These are phyloP conservation scores for Jaenimonas drosophilae DNA, from an alignment of 208 protist species.

Conservation along the genomic window DNA sequence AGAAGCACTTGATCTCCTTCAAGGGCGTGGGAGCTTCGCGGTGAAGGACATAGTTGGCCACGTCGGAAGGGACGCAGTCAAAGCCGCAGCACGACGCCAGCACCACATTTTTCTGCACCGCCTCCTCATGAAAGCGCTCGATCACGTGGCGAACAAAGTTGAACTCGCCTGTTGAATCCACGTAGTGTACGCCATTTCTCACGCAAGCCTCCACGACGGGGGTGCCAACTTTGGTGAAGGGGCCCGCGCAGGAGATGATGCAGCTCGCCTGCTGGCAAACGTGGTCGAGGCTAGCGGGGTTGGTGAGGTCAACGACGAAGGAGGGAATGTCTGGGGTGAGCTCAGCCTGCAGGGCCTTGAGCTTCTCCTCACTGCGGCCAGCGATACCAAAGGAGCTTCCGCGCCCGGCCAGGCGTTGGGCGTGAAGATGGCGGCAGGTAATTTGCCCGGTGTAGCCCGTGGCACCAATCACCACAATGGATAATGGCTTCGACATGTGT, in stretches of 20 bases:
- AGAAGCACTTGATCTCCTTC: constrained; percentile 33
- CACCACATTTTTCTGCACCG: constrained; percentile 35
- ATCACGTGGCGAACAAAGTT: constrained; percentile 62
- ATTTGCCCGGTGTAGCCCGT: constrained; percentile 82
- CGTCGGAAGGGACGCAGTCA: constrained; percentile 78
- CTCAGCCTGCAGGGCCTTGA: constrained; percentile 35
- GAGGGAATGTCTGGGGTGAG: constrained; percentile 28
- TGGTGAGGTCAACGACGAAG: constrained; percentile 30
- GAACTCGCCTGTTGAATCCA: constrained; percentile 89
- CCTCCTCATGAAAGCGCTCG: constrained; percentile 55
- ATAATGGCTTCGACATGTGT: constrained; percentile 15
- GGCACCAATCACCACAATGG: constrained; percentile 74
- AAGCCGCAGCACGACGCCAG: constrained; percentile 83
- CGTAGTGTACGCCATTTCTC: constrained; percentile 67
- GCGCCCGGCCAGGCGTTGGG: constrained; percentile 6
- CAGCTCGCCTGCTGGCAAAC: constrained; percentile 31
- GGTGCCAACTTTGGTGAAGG: constrained; percentile 75
- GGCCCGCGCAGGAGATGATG: constrained; percentile 69
- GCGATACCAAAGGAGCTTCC: constrained; percentile 68
- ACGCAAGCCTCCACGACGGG: constrained; percentile 84
- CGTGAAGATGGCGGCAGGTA: constrained; percentile 55
- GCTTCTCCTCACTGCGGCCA: constrained; percentile 54
- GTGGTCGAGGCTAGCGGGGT: constrained; percentile 42
- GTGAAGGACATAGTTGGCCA: constrained; percentile 76
- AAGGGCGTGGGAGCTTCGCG: constrained; percentile 29